Conservation (phyloP, 306 rosid genomes). For the Pterocarpus santalinus region DNA sequence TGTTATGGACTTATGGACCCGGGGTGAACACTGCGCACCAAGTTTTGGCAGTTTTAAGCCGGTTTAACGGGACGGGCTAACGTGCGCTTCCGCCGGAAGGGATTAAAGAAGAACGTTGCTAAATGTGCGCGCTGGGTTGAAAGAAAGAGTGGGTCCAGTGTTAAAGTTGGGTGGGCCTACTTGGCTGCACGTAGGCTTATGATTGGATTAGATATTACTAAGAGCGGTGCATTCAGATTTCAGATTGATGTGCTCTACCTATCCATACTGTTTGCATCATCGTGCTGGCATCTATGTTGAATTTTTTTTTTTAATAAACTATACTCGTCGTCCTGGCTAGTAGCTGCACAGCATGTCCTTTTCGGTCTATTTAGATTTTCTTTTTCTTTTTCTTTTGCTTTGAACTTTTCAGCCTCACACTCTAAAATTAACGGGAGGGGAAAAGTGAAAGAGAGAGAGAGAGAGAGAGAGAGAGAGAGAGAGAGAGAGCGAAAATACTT, state of each 20-base stretch:
- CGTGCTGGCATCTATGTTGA: background rate
- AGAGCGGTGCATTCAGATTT: background rate
- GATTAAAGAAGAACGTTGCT: background rate
- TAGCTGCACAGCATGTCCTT: background rate
- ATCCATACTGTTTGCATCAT: background rate
- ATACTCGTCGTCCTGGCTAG: background rate
- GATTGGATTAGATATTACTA: background rate
- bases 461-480: background rate
- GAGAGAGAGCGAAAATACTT: background rate
- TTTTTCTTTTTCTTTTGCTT: background rate
- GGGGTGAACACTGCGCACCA: conserved; percentile 3
- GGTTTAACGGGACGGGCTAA: background rate
- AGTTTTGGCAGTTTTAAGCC: conserved; percentile 10
- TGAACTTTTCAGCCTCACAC: background rate
- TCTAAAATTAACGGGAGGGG: background rate
- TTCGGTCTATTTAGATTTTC: background rate
- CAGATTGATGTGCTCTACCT: background rate
- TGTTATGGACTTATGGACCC: background rate
- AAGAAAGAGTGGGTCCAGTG: conserved; percentile 29
- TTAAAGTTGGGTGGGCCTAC: conserved; percentile 38
- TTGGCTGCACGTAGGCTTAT: conserved; percentile 11
- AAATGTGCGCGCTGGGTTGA: conserved; percentile 45
- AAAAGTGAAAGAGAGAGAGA: background rate
- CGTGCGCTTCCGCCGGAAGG: background rate
- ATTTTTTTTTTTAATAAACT: background rate